These are phyloP conservation scores for Leccinum longicurvipes DNA, from an alignment of 768 basidiomycete species.

Conservation along the genomic window DNA sequence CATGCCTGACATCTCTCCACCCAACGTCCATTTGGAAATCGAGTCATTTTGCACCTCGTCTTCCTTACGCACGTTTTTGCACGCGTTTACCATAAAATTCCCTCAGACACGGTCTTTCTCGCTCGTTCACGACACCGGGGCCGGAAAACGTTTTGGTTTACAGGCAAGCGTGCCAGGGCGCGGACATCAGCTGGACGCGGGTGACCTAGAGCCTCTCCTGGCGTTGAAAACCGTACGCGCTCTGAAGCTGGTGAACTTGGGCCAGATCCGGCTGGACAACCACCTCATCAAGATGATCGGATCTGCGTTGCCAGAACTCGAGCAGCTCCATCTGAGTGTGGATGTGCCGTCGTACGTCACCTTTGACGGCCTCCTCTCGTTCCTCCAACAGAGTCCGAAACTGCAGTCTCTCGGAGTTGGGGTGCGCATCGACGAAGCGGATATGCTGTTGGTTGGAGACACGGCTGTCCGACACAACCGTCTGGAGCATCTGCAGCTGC, in stretches of 20 bases:
- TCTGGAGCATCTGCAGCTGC: conserved; percentile 16
- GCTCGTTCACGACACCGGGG: conserved; percentile 20
- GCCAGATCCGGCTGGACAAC: conserved; percentile 14
- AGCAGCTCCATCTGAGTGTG: conserved; percentile 10
- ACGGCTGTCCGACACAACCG: conserved; percentile 11
- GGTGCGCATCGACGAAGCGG: conserved; percentile 13
- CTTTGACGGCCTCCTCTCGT: conserved; percentile 19
- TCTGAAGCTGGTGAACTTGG: conserved; percentile 16
- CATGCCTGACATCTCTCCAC: conserved; percentile 12
- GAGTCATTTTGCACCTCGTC: conserved; percentile 21
- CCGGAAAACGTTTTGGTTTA: conserved; percentile 20
- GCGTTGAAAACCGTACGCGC: conserved; percentile 10
- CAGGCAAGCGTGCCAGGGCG: conserved; percentile 15
- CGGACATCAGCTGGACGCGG: conserved; percentile 9
- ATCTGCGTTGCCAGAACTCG: conserved; percentile 15
- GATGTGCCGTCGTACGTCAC: conserved; percentile 7
- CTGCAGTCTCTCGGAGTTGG: conserved; percentile 9
- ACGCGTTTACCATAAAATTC: conserved; percentile 9
- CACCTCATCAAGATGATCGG: conserved; percentile 18
- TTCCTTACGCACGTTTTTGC: conserved; percentile 13
- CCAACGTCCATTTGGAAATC: conserved; percentile 16
- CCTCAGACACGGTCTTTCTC: conserved; percentile 15
- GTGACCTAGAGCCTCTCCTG: conserved; percentile 16
- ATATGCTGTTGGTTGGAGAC: conserved; percentile 9
- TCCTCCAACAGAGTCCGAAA: conserved; percentile 20